Conservation (phyloP, 106 monocot species). For the Dendrobium huoshanense region DNA sequence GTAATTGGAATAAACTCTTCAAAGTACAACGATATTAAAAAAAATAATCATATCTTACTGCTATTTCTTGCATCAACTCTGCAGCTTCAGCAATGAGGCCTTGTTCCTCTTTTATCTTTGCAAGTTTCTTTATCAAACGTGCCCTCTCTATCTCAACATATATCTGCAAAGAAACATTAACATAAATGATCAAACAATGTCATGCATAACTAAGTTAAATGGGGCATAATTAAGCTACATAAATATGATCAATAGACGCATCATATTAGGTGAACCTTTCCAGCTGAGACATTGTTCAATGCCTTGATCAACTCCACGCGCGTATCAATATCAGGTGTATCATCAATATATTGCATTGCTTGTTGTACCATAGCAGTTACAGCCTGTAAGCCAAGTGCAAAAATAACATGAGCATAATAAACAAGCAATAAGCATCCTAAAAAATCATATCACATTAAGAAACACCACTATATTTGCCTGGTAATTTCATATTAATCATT, state of each 20-base stretch:
- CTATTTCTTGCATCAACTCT: slow-evolving; percentile 99
- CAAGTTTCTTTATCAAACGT: slow-evolving; percentile 83
- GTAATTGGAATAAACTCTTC: slow-evolving; percentile 1
- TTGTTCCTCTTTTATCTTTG: slow-evolving; percentile 97
- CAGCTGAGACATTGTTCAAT: slow-evolving; percentile 89
- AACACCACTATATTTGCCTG: background rate
- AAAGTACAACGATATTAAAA: background rate
- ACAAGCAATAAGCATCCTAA: background rate
- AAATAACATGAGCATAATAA: background rate
- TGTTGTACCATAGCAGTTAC: slow-evolving; percentile 98
- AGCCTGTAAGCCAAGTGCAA: slow-evolving; percentile 44
- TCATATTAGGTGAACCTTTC: slow-evolving; percentile 50
- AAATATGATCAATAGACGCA: background rate
- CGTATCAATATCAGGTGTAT: slow-evolving; percentile 82
- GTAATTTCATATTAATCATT: background rate
- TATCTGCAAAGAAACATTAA: slow-evolving; percentile 46
- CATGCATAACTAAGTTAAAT: background rate
- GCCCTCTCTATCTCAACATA: slow-evolving; percentile 99
- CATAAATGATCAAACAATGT: background rate
- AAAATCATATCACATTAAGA: background rate
- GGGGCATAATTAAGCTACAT: background rate
- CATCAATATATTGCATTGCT: slow-evolving; percentile 95
- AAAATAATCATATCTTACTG: slow-evolving; percentile 43
- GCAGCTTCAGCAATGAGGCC: slow-evolving; percentile 96
- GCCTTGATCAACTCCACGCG: slow-evolving; percentile 94